Evolutionary conservation across 441 rosid genomes (phyloP).

Genomic region (Dalechampia spathulata): DNA sequence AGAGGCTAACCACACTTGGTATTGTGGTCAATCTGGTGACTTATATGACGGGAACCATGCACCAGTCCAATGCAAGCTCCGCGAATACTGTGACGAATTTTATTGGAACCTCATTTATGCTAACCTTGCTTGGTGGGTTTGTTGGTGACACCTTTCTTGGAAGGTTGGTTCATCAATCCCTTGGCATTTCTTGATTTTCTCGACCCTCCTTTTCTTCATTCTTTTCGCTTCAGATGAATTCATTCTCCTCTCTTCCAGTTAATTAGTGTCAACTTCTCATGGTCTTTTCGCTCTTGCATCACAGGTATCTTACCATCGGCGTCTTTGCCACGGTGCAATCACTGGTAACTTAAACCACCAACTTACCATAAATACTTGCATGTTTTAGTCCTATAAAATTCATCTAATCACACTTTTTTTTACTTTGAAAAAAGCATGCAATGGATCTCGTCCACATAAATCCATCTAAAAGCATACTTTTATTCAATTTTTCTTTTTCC

Average conservation of each 20-base stretch:
- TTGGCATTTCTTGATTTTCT: not conserved
- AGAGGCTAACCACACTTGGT: slow-evolving; percentile 88
- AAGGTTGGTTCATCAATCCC: slow-evolving; percentile 30
- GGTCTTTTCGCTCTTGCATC: not conserved
- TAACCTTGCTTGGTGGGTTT: slow-evolving; percentile 85
- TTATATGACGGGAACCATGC: slow-evolving; percentile 83
- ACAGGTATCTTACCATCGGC: slow-evolving; percentile 84
- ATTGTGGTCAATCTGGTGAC: slow-evolving; percentile 89
- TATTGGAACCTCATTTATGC: slow-evolving; percentile 91
- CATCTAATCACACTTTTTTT: no score
- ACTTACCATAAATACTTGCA: not conserved
- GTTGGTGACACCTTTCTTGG: slow-evolving; percentile 89
- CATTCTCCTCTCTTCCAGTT: not conserved
- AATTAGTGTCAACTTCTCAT: not conserved
- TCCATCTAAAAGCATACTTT: no score
- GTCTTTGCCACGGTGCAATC: slow-evolving; percentile 85
- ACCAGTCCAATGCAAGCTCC: slow-evolving; percentile 66
- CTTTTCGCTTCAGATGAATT: not conserved
- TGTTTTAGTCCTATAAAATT: no score
- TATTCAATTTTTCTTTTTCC: no score
- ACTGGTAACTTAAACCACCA: slow-evolving; percentile 38
- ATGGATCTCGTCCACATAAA: no score
- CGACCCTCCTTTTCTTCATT: not conserved
- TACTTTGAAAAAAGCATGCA: no score
- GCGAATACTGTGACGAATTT: slow-evolving; percentile 87